Base-by-base conservation (phyloP, 1,284 basidiomycete species). In the Ceratobasidium sp. region DNA sequence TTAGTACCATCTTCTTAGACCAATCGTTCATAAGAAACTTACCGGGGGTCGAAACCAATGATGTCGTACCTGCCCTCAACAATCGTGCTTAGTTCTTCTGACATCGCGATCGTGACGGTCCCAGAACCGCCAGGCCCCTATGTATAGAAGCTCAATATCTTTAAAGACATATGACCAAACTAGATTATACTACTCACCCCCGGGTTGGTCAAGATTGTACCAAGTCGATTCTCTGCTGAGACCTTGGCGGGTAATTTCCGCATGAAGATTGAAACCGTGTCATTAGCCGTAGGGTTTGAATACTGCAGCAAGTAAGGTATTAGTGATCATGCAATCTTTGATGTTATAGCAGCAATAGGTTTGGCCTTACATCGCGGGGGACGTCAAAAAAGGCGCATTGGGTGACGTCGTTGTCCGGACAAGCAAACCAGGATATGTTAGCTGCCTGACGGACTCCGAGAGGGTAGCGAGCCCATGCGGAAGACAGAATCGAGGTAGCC, bases 121-220 rank as follows among this genome's bases (percentile, higher is more conserved):
- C 78, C 78, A 4, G 73, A 75, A 0, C 76, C 78, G 4, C 79
- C 79, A 0, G 79, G 79, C 9, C 80, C 79, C 7, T 17, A 6
- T 15, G 33, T 4, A 24, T 1, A 6, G 57, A 60, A n/a, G 31
- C 27, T 60, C 24, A 51, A 17, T 24, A 51, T 4, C 6, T 51
- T 41, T 41, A 4, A 41, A 41, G 50, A 44, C 41, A n/a, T 19
- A 60, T 17, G 14, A 29, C 17, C 22, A 6, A 2, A 24, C 41
- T 11, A 6, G 27, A 22, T 17, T 2, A 36, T 33, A 36, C 19
- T 2, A 56, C 59, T 27, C 29, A 47, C 71, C 14, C 79, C 79
- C 6, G 77, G 78, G 73, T 79, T 79, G 53, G 74, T 72, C 31
- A 78, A 71, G 14, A 79, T 75, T 2, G 59, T 73, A 0, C 79